These are phyloP conservation scores for Tetracladium setigerum DNA, from an alignment of 495 filamentous ascomycete species.

Conservation along the genomic window DNA sequence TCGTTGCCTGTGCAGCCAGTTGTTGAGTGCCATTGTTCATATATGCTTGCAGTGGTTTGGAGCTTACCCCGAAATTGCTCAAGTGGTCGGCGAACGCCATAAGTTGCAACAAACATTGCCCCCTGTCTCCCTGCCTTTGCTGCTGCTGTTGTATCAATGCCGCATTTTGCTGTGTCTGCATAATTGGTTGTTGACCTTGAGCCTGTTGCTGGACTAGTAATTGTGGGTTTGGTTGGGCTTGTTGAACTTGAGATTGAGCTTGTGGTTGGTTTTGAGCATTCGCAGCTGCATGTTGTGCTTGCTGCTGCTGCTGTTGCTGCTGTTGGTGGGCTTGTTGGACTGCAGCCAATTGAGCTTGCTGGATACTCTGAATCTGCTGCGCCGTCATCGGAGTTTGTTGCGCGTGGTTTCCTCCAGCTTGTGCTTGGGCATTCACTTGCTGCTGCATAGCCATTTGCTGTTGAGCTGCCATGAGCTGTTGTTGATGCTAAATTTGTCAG, in stretches of 20 bases:
- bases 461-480: slow-evolving; percentile 26
- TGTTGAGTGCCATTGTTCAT: slow-evolving; percentile 12
- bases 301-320: slow-evolving; percentile 28
- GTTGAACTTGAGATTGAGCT: slow-evolving; percentile 1
- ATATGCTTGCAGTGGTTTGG: slow-evolving; percentile 18
- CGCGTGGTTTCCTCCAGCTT: slow-evolving; percentile 14
- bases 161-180: slow-evolving; percentile 26
- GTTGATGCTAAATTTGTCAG: slow-evolving; percentile 18
- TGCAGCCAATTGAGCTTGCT: slow-evolving; percentile 22
- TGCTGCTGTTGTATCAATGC: slow-evolving; percentile 40
- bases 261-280: slow-evolving; percentile 15
- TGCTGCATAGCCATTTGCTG: slow-evolving; percentile 33
- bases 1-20: slow-evolving; percentile 36
- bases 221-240: slow-evolving; percentile 36
- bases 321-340: no score
- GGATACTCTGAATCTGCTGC: slow-evolving; percentile 29
- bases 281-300: slow-evolving; percentile 28
- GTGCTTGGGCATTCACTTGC: slow-evolving; percentile 17
- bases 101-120: slow-evolving; percentile 53
- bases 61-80: slow-evolving; percentile 53
- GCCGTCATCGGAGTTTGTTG: neutral
- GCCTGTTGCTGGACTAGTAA: slow-evolving; percentile 23
- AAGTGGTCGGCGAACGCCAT: slow-evolving; percentile 65
- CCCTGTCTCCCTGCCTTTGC: slow-evolving; percentile 40
- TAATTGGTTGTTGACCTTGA: slow-evolving; percentile 28